Conservation (phyloP, 2,329 filamentous ascomycete species). For the Beauveria medogensis region DNA sequence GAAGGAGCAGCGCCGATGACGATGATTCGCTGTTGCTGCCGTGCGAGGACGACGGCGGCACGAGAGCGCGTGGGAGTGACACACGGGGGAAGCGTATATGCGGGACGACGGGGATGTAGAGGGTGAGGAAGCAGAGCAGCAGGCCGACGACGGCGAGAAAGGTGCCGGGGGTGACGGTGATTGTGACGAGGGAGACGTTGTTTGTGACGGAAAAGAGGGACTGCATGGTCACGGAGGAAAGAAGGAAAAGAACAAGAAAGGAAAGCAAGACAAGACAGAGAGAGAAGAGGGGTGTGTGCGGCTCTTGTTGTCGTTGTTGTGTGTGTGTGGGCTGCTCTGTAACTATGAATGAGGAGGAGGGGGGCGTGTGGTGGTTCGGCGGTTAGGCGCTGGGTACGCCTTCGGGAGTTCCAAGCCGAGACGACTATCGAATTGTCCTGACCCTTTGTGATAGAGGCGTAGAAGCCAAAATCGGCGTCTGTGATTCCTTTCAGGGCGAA, state of each 20-base stretch:
- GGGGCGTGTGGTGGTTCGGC: not conserved
- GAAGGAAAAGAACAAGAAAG: not conserved
- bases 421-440: not conserved
- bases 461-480: too few relatives aligned
- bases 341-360: not conserved
- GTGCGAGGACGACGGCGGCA: constrained; percentile 4
- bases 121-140: constrained; percentile 41
- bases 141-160: constrained; percentile 45
- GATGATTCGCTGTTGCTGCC: not conserved
- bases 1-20: not conserved
- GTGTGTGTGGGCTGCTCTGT: not conserved
- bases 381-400: not conserved
- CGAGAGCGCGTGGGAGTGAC: constrained; percentile 19
- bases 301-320: not conserved
- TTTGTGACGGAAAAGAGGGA: constrained; percentile 54
- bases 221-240: constrained; percentile 35
- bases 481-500: not conserved
- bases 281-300: too few relatives aligned
- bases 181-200: constrained; percentile 52
- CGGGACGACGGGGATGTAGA: constrained; percentile 35
- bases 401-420: not conserved
- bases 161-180: constrained; percentile 50
- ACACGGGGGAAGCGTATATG: constrained; percentile 25
- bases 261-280: not conserved
- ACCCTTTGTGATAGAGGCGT: too few relatives aligned